These are phyloP conservation scores for Raffaelea arxii DNA, from an alignment of 2,329 filamentous ascomycete genomes.

Conservation along the genomic window DNA sequence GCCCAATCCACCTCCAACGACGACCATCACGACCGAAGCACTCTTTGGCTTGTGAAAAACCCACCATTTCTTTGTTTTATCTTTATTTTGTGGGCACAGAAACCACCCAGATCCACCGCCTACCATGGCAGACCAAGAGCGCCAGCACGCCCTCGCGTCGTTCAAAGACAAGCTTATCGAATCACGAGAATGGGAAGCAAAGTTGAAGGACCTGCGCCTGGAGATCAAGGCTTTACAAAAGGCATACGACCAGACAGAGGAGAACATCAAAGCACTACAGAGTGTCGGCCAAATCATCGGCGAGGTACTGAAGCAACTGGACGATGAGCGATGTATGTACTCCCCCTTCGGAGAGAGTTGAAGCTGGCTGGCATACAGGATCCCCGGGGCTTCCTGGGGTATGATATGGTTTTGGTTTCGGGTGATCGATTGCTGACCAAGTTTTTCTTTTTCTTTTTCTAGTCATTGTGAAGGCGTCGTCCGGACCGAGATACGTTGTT, in stretches of 20 bases:
- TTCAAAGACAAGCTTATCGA: slow-evolving; percentile 81
- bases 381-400: too few species aligned
- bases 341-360: background rate
- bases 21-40: background rate
- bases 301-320: slow-evolving; percentile 96
- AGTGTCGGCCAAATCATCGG: slow-evolving; percentile 99
- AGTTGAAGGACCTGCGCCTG: slow-evolving; percentile 85
- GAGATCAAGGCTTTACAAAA: slow-evolving; percentile 94
- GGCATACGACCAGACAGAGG: slow-evolving; percentile 93
- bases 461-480: slow-evolving; percentile 99
- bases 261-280: slow-evolving; percentile 98
- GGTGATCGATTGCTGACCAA: slow-evolving; percentile 17
- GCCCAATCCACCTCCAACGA: background rate
- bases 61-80: too few species aligned
- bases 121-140: slow-evolving; percentile 41
- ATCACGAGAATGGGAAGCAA: slow-evolving; percentile 97
- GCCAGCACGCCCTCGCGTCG: slow-evolving; percentile 61
- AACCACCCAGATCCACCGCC: too few species aligned
- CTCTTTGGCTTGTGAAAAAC: too few species aligned
- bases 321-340: slow-evolving; percentile 89
- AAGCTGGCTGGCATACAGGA: too few species aligned
- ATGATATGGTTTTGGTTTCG: too few species aligned
- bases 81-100: too few species aligned
- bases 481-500: slow-evolving; percentile 93
- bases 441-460: slow-evolving; percentile 8